Evolutionary conservation across 441 rosid species (phyloP).

Genomic region (Corymbia calophylla): DNA sequence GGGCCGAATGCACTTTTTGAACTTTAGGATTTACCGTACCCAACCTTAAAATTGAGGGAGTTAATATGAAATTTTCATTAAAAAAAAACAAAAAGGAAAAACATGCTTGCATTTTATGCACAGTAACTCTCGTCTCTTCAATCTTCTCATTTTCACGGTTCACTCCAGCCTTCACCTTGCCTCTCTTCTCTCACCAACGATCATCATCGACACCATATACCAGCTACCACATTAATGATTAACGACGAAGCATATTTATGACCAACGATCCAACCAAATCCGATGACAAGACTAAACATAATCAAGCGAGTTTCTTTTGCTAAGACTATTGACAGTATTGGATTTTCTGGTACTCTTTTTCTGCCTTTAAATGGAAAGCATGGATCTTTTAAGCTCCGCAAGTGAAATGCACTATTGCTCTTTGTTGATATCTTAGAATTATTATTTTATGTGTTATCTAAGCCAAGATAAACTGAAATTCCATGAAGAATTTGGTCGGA

Average conservation of each 20-base stretch:
- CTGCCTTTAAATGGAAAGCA: not conserved
- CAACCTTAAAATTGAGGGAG: not conserved
- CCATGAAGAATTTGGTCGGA: not conserved
- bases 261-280: not conserved
- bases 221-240: not conserved
- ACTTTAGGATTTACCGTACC: not conserved
- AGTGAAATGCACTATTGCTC: not conserved
- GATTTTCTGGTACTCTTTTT: not conserved
- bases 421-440: not conserved
- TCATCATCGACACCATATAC: not conserved
- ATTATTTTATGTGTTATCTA: not conserved
- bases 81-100: not conserved
- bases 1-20: not conserved
- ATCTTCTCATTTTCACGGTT: not conserved
- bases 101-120: not conserved
- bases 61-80: not conserved
- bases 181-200: not conserved
- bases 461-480: not conserved
- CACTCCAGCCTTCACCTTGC: not conserved
- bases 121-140: fast-evolving
- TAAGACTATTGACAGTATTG: not conserved
- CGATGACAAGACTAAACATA: not conserved
- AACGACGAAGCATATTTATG: not conserved
- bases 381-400: not conserved
- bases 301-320: not conserved